Base-by-base conservation (phyloP, 1,139 yeast species). In the Scheffersomyces segobiensis region DNA sequence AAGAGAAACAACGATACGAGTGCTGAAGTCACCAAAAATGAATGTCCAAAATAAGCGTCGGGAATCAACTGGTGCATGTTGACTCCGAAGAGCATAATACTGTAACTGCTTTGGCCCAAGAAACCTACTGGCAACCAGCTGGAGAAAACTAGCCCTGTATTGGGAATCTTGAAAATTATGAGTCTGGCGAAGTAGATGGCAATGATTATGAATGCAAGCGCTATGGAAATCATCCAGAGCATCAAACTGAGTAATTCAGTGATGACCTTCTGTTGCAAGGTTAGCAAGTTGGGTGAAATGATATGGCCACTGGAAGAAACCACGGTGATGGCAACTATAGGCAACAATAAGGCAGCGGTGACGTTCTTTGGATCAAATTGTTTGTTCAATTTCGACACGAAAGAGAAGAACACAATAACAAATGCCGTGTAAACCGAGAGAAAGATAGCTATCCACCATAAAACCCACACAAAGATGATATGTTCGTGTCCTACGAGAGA, bases 51-150 rank as follows among this genome's bases (percentile, higher is more conserved):
- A 17, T 20, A 48, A n/a, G 50, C 26, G 18, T 48, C 50, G 4
- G 50, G 22, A 73, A 48, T 48, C 50, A 48, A 57, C 19, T 61
- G 52, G 64, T 70, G 65, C 51, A 71, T 57, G 60, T 80, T 78
- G 22, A 71, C 68, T 5, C 92, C 91, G 64, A 88, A 79, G 53
- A 87, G 72, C 63, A 88, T 72, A 17, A 89, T 79, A 3, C 89
- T 89, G 70, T 78, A 90, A 1, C 91, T 84, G 2, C 96, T 96
- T 73, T 92, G 97, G 21, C 97, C 97, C 69, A 89, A 72, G 63
- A 66, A 69, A 3, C 93, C 95, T 52, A 87, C 75, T 8, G 90
- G 88, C 56, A 87, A 78, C 68, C 88, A 87, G 58, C 81, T 71
- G 20, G 89, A 78, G 67, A 87, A 86, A 19, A 78, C 72, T 39